Evolutionary conservation across 371 early-diverging fungal species (phyloP), one percentile per base, ranked within the genome.

Genomic region (Parasitella parasitica): DNA sequence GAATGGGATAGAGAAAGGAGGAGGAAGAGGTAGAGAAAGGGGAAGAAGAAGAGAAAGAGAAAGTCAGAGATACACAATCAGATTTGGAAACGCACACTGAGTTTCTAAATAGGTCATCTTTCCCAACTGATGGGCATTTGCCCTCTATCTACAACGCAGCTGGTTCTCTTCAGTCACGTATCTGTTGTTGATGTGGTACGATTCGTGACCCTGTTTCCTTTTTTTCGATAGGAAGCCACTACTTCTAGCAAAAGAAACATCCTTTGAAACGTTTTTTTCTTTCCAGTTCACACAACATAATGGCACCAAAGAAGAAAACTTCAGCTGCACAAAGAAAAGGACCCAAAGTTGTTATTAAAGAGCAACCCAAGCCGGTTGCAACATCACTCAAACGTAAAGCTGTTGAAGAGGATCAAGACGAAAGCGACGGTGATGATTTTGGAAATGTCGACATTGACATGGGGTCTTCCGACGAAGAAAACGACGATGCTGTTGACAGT

Each of bases 381-480:
- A 60, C 55, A 20, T 37, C 66, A 18, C 35, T 53, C 28, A 70
- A 70, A 46, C 53, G 70, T 37, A 55, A 48, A 18, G 59, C 51
- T 13, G 60, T 24, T 43, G 64, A 67, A 32, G 41, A 59, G 57
- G 69, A 67, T n/a, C 66, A 71, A 52, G 80, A 76, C 22, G 73
- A 74, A 43, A 64, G 57, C 4, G 74, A 76, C 9, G 70, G 75
- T 22, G 81, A 76, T 9, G 76, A 82, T 26, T 74, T 82, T 24
- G 84, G 76, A 32, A 69, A 76, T 36, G 75, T 75, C 16, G 65
- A 58, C 4, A 72, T 80, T 51, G 72, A 80, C 26, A 82, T 82
- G 79, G 73, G 73, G 27, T 79, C 80, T 28, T 79, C 81, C 20
- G 82, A 82, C 9, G 81, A 83, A 46, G 81, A 78, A 51, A 77